Evolutionary conservation across 345 rosid genomes (phyloP).

Genomic region (Pelargonium nanum): DNA sequence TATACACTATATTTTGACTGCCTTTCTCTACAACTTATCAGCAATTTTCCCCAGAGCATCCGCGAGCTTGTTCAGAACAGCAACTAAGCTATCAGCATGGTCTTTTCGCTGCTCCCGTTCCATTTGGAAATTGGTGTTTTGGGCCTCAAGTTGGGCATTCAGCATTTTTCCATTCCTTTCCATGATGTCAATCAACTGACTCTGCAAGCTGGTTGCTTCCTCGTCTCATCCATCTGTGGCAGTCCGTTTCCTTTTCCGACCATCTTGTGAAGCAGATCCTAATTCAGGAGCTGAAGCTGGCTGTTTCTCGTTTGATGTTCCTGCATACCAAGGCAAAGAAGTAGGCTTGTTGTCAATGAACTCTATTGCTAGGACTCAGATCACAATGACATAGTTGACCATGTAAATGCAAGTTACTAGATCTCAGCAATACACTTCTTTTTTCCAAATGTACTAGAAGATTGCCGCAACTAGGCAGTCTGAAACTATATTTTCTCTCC

Average conservation of each 20-base stretch:
- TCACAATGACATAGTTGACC: too few relatives aligned
- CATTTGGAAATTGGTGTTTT: slow-evolving; percentile 50
- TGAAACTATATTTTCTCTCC: too few relatives aligned
- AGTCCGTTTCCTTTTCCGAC: slow-evolving; percentile 58
- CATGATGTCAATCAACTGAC: slow-evolving; percentile 46
- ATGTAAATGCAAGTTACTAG: too few relatives aligned
- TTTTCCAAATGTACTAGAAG: too few relatives aligned
- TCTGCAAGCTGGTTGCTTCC: slow-evolving; percentile 30
- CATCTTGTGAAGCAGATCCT: slow-evolving; percentile 54
- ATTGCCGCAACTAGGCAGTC: too few relatives aligned
- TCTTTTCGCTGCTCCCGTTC: slow-evolving; percentile 84
- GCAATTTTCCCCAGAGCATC: slow-evolving; percentile 82
- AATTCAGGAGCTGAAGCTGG: slow-evolving; percentile 30
- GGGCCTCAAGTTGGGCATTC: slow-evolving; percentile 74
- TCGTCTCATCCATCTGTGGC: slow-evolving; percentile 28
- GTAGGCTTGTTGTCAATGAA: neutral
- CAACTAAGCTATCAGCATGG: slow-evolving; percentile 53
- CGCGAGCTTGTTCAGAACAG: slow-evolving; percentile 79
- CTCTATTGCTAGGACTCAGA: neutral
- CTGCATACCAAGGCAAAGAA: slow-evolving; percentile 25
- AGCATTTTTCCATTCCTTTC: slow-evolving; percentile 72
- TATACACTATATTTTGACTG: slow-evolving; percentile 19
- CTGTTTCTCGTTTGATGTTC: slow-evolving; percentile 39
- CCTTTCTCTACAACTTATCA: slow-evolving; percentile 53
- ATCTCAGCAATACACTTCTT: too few relatives aligned